Percentiles rank a stretch among this genome's conserved stretches.
These are phyloP conservation scores for Cyclocybe aegerita DNA, from an alignment of 768 basidiomycete genomes.

Conservation along the genomic window DNA sequence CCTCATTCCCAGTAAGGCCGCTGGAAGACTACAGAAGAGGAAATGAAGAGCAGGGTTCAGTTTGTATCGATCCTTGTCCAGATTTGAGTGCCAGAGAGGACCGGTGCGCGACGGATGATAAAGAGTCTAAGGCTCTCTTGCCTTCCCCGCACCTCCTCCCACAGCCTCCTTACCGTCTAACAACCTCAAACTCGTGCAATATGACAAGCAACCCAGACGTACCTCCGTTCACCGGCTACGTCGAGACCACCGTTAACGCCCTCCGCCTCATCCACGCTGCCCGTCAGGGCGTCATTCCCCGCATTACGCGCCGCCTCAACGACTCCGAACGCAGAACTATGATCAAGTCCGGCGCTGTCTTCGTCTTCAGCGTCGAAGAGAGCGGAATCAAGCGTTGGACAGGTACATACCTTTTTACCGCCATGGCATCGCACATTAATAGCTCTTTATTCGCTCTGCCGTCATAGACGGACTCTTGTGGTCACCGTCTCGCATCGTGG, in stretches of 20 bases:
- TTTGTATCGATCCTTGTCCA: slow-evolving; percentile 37
- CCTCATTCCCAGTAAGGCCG: slow-evolving; percentile 36
- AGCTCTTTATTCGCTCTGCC: slow-evolving; percentile 15
- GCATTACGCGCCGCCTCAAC: slow-evolving; percentile 81
- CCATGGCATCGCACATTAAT: slow-evolving; percentile 8
- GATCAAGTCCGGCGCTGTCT: slow-evolving; percentile 71
- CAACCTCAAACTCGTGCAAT: slow-evolving; percentile 53
- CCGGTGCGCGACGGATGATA: slow-evolving; percentile 39
- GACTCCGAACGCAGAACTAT: slow-evolving; percentile 72
- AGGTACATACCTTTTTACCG: slow-evolving; percentile 34
- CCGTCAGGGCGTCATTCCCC: slow-evolving; percentile 73
- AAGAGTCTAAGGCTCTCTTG: slow-evolving; percentile 27
- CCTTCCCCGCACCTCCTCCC: slow-evolving; percentile 42
- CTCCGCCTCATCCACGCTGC: slow-evolving; percentile 83
- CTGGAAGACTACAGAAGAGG: slow-evolving; percentile 37
- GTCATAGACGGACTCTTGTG: slow-evolving; percentile 60
- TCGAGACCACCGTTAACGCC: slow-evolving; percentile 80
- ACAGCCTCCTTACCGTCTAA: slow-evolving; percentile 48
- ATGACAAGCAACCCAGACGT: slow-evolving; percentile 56
- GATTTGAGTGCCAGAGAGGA: slow-evolving; percentile 39
- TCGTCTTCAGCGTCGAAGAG: slow-evolving; percentile 87
- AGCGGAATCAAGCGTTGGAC: slow-evolving; percentile 90
- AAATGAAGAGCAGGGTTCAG: slow-evolving; percentile 26
- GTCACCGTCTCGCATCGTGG: slow-evolving; percentile 83
- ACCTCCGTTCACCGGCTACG: slow-evolving; percentile 74